Evolutionary conservation across 345 rosid species (phyloP), one percentile per base, ranked within the genome.

Genomic region (Acer campestre): DNA sequence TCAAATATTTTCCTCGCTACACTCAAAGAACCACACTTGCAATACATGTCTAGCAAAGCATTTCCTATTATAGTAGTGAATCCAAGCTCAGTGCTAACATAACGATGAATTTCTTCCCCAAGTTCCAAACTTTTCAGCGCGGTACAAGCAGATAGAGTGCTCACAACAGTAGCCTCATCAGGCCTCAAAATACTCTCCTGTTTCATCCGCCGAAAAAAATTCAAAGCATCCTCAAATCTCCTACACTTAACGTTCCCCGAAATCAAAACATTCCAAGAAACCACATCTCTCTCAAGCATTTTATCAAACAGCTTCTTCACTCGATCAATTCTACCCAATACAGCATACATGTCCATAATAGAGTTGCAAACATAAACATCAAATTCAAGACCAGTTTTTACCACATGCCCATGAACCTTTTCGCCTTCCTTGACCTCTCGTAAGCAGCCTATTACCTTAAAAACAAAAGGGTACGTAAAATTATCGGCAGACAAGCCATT

Each of bases 281-380:
- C 63, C 63, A 59, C 63, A 59, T 59, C 63, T 59, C 63, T 59
- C 4, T n/a, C 63, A 59, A 25, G 63, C 63, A 59, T 59, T 59
- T 59, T 25, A 59, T 59, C 63, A 20, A 59, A 59, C 63, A 59
- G 4, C 63, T 59, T 20, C 63, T 20, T n/a, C 63, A 59, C 63
- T 59, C 63, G 22, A 59, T 59, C 63, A 59, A 59, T 59, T 10
- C 63, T 59, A 2, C 63, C 63, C 27, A 59, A 20, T 10, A 59
- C 1, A 10, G 27, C 63, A 59, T 59, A 59, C 63, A 59, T 59
- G 11, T 59, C 63, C 63, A 59, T 59, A 18, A 20, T 16, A 59
- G 63, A 59, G 22, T 59, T 59, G 22, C 63, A 59, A 25, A 59
- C 63, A 59, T 59, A 59, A 59, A 18, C 17, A 59, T 59, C 63